Conservation (phyloP, 805 yeast genomes). For the Yarrowia sp. region DNA sequence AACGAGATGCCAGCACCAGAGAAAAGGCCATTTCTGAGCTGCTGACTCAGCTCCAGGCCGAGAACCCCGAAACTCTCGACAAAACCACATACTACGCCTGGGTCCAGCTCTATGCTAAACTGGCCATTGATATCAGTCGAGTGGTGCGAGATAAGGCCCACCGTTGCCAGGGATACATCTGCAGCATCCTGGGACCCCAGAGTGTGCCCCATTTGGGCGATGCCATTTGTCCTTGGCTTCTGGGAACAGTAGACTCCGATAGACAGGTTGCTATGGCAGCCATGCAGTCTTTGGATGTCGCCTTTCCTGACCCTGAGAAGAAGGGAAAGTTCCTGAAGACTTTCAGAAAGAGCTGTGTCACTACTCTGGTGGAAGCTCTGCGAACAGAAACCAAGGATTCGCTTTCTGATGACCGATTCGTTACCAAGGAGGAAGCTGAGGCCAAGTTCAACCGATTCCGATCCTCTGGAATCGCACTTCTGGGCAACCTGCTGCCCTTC, state of each 20-base stretch:
- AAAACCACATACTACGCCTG: conserved; percentile 68
- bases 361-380: conserved; percentile 60
- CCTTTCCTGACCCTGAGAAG: conserved; percentile 64
- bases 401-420: conserved; percentile 76
- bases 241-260: conserved; percentile 77
- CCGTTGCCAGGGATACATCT: conserved; percentile 64
- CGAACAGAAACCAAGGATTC: conserved; percentile 65
- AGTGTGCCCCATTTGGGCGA: conserved; percentile 72
- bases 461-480: conserved; percentile 58
- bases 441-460: conserved; percentile 68
- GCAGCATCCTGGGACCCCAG: conserved; percentile 59
- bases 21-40: conserved; percentile 77
- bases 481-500: conserved; percentile 50
- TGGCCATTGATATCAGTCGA: conserved; percentile 74
- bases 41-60: conserved; percentile 48
- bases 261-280: conserved; percentile 63
- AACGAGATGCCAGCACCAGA: conserved; percentile 83
- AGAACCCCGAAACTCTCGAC: conserved; percentile 53
- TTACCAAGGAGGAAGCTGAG: conserved; percentile 68
- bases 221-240: conserved; percentile 74
- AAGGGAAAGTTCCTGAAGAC: conserved; percentile 66
- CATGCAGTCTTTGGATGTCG: conserved; percentile 54
- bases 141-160: conserved; percentile 68
- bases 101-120: conserved; percentile 80
- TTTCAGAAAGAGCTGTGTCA: conserved; percentile 63